Conservation (phyloP, 768 basidiomycete genomes). For the Tremella mesenterica region DNA sequence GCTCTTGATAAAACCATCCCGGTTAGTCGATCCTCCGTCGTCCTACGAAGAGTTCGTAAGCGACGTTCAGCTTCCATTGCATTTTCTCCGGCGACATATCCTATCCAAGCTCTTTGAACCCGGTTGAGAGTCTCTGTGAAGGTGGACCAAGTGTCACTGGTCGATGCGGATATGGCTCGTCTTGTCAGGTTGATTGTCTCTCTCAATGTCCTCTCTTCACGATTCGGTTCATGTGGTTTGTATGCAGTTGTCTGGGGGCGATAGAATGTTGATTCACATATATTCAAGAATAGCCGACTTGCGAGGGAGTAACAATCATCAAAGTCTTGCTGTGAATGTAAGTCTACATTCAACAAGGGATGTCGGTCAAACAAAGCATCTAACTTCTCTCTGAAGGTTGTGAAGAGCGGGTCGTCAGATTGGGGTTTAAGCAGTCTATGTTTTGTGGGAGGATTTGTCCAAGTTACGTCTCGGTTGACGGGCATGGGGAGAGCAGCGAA, state of each 20-base stretch:
- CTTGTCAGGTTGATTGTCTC: neutral
- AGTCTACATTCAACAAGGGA: neutral
- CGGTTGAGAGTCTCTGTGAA: no score
- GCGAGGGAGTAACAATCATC: neutral
- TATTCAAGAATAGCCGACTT: neutral
- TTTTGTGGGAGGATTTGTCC: neutral
- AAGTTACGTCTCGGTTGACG: neutral
- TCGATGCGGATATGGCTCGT: no score
- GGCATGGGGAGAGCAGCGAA: neutral
- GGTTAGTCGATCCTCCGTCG: neutral
- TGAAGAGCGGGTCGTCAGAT: neutral
- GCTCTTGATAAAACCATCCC: neutral
- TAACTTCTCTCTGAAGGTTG: neutral
- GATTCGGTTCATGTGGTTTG: neutral
- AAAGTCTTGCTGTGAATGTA: neutral
- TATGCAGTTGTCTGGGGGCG: neutral
- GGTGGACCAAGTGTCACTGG: no score
- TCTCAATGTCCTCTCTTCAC: neutral
- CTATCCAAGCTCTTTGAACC: no score
- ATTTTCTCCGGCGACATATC: no score
- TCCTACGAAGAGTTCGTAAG: no score
- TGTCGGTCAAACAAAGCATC: neutral
- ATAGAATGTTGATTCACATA: neutral
- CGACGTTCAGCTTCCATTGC: no score
- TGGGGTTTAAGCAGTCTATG: neutral